These are phyloP conservation scores for Smithsoniella earleae DNA, from an alignment of 163 green algal species.

Conservation along the genomic window DNA sequence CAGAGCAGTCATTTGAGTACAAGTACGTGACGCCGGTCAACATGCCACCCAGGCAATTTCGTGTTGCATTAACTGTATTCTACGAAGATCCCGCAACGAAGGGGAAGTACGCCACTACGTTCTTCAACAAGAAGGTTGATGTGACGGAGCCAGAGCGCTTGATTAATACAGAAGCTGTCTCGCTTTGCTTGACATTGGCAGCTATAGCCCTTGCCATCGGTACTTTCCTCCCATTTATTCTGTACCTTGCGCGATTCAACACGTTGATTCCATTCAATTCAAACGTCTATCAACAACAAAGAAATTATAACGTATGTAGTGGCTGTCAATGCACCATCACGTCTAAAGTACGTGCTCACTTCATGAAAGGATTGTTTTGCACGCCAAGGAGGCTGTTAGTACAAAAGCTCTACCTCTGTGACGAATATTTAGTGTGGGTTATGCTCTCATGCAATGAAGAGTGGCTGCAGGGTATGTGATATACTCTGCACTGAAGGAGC, in stretches of 20 bases:
- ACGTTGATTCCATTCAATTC: background rate
- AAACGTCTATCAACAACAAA: background rate
- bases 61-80: constrained; percentile 17
- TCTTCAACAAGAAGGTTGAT: constrained; percentile 25
- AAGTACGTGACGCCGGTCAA: background rate
- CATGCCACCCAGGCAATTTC: constrained; percentile 21
- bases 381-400: no score
- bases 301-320: background rate
- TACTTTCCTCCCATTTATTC: background rate
- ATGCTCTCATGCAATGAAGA: no score
- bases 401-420: no score
- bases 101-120: background rate
- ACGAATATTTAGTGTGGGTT: no score
- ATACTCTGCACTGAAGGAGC: constrained; percentile 8
- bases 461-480: constrained; percentile 22
- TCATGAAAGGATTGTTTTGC: background rate
- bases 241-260: no score
- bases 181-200: background rate
- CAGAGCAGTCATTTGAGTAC: constrained; percentile 16
- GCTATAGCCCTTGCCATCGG: background rate
- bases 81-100: constrained; percentile 1
- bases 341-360: background rate
- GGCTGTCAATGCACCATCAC: background rate
- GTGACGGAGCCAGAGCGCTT: constrained; percentile 22
- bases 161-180: constrained; percentile 19